These are phyloP conservation scores for Gliomastix tumulicola DNA, from an alignment of 2,329 filamentous ascomycete species.

Conservation along the genomic window DNA sequence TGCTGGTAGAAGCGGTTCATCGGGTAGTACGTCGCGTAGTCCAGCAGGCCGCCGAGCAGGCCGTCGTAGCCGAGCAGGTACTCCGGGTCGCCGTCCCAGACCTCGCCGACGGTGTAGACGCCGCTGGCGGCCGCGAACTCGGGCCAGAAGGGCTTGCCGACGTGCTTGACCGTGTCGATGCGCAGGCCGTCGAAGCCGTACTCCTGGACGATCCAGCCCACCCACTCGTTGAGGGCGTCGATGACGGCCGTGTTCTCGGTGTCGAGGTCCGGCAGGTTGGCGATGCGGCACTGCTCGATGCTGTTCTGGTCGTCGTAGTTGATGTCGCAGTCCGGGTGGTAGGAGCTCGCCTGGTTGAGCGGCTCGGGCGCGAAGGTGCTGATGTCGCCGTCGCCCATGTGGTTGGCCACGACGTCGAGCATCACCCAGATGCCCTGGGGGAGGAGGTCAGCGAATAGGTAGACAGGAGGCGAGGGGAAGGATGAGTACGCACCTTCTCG, in stretches of 20 bases:
- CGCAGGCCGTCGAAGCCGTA: constrained; percentile 57
- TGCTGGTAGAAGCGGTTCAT: constrained; percentile 31
- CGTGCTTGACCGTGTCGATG: constrained; percentile 56
- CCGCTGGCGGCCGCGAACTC: constrained; percentile 45
- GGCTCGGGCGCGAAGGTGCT: constrained; percentile 29
- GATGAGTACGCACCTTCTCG: constrained; percentile 34
- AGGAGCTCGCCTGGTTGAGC: constrained; percentile 47
- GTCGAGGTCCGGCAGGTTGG: constrained; percentile 55
- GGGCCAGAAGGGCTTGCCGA: constrained; percentile 51
- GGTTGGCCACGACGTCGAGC: constrained; percentile 55
- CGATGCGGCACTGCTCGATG: constrained; percentile 43
- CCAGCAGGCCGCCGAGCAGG: constrained; percentile 50
- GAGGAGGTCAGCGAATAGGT: not conserved
- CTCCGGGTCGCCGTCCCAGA: constrained; percentile 43
- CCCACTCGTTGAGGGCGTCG: constrained; percentile 49
- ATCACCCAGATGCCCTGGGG: constrained; percentile 42
- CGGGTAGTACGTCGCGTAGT: constrained; percentile 47
- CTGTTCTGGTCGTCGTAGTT: constrained; percentile 44
- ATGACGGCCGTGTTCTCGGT: constrained; percentile 44
- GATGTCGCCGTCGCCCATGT: constrained; percentile 49
- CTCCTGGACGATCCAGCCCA: constrained; percentile 46
- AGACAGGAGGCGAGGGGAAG: not conserved
- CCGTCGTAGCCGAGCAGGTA: constrained; percentile 47
- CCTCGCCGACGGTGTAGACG: constrained; percentile 55
- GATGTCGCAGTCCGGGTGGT: constrained; percentile 52